Evolutionary conservation across 495 filamentous ascomycete genomes (phyloP), one percentile per base, ranked within the genome.

Genomic region (Penicillium antarcticum): DNA sequence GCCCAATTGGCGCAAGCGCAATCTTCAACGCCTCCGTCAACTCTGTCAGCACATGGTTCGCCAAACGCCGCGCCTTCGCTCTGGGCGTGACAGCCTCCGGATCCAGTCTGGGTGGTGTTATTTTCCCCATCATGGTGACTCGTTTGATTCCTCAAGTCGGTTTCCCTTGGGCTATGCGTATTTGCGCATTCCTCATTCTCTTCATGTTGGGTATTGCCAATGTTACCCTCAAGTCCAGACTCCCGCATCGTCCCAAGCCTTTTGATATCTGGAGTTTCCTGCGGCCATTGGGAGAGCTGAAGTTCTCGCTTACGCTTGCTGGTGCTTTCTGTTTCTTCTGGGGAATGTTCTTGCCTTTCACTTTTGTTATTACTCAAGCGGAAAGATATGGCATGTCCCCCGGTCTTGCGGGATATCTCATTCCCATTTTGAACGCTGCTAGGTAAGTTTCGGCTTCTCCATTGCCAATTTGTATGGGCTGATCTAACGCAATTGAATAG

Each of bases 81-180:
- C 74, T 88, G 26, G 89, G 88, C 1, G 68, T 91, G 42, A 81
- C 83, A 57, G 77, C 83, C 1, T 73, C 83, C 2, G 88, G 88
- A 0, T 84, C 81, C 0, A 85, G 81, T 11, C 60, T 91, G 5
- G 74, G 68, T 11, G 74, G 72, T 4, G 71, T 78, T 13, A 69
- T 77, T 9, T 73, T 72, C 45, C 74, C 81, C 5, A 91, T 92
- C 62, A 85, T 91, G 79, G 78, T 90, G 36, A 61, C 78, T 9
- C 73, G 78, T 16, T 65, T 91, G 16, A 82, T 91, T 53, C 74
- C 70, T 0, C 42, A 69, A 19, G 76, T 88, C 41, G 88, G 86
- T 6, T 92, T 88, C 53, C 68, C 71, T 2, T 94, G 89, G 89
- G 76, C 88, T 3, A 83, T 92, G 72, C 82, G 88, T 14, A 77